Conservation (phyloP, 2,329 filamentous ascomycete species). For the Colletotrichum sp. region DNA sequence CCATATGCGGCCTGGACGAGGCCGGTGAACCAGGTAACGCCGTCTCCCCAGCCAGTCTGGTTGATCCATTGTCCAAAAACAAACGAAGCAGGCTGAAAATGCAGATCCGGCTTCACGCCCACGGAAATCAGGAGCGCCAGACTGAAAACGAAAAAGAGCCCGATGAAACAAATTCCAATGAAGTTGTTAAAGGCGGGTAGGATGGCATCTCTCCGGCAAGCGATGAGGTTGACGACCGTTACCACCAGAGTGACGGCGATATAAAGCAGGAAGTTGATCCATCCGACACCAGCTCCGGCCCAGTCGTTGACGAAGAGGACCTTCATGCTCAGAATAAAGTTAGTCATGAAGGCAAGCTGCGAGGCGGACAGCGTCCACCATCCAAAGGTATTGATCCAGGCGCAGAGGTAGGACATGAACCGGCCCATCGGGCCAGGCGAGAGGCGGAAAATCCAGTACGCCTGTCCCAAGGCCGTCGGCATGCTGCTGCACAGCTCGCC, state of each 20-base stretch:
- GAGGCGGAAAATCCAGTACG: slow-evolving; percentile 59
- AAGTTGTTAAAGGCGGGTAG: slow-evolving; percentile 60
- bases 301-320: slow-evolving; percentile 55
- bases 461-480: slow-evolving; percentile 65
- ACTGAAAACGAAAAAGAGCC: slow-evolving; percentile 55
- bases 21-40: slow-evolving; percentile 63
- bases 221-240: slow-evolving; percentile 55
- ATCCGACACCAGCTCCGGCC: slow-evolving; percentile 47
- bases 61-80: slow-evolving; percentile 59
- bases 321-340: slow-evolving; percentile 62
- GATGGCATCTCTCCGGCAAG: slow-evolving; percentile 52
- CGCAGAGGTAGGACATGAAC: slow-evolving; percentile 60
- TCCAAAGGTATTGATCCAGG: slow-evolving; percentile 65
- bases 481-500: slow-evolving; percentile 62
- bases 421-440: slow-evolving; percentile 43
- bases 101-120: slow-evolving; percentile 45
- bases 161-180: slow-evolving; percentile 56
- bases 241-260: slow-evolving; percentile 51
- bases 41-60: slow-evolving; percentile 55
- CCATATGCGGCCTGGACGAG: slow-evolving; percentile 62
- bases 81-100: slow-evolving; percentile 54
- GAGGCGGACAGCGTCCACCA: slow-evolving; percentile 64
- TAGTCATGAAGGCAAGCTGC: slow-evolving; percentile 62
- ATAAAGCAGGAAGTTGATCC: slow-evolving; percentile 61
- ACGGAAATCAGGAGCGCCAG: slow-evolving; percentile 58